Evolutionary conservation across 73 alveolate genomes (phyloP).

Genomic region (Tetrahymena elliotti): DNA sequence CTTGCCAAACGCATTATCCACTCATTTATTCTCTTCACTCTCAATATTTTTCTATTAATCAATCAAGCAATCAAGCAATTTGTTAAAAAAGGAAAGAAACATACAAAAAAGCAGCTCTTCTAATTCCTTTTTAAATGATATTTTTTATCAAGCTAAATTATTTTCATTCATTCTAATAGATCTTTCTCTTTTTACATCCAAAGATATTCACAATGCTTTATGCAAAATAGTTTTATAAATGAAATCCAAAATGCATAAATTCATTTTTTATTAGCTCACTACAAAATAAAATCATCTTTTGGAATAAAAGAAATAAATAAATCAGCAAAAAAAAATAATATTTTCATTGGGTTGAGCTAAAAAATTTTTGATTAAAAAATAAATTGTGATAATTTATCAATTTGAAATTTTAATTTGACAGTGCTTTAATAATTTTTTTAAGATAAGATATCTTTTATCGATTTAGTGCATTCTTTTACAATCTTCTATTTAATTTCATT

Average conservation of each 20-base stretch:
- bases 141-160: background rate
- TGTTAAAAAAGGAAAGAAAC: too few species aligned
- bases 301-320: background rate
- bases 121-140: background rate
- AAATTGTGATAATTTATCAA: background rate
- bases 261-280: background rate
- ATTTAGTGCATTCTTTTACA: background rate
- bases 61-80: background rate
- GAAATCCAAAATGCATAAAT: background rate
- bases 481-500: too few species aligned
- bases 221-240: too few species aligned
- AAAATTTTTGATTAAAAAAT: background rate
- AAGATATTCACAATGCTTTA: background rate
- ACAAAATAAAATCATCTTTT: background rate
- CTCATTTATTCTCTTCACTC: background rate
- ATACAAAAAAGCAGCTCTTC: background rate
- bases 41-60: background rate
- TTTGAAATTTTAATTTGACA: background rate
- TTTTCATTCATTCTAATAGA: background rate
- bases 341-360: background rate
- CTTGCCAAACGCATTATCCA: background rate
- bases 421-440: too few species aligned
- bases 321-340: background rate
- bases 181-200: background rate
- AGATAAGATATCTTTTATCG: background rate